Evolutionary conservation across 768 basidiomycete species (phyloP).

Genomic region (Naganishia onofrii): DNA sequence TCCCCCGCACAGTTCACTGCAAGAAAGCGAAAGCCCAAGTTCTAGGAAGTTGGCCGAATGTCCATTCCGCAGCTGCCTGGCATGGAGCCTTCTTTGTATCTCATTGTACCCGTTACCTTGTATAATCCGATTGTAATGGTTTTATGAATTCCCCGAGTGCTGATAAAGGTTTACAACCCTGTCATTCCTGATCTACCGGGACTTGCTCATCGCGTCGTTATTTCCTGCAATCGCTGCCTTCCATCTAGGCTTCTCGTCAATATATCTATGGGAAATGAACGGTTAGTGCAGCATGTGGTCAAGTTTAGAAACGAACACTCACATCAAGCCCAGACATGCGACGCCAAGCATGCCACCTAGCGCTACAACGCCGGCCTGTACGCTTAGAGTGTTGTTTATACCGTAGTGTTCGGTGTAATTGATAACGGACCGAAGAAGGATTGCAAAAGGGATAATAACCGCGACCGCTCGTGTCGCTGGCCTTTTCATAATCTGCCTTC

Average conservation of each 20-base stretch:
- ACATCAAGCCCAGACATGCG: background rate
- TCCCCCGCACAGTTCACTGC: constrained; percentile 78
- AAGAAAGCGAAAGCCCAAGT: constrained; percentile 75
- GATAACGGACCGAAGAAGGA: background rate
- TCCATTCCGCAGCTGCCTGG: background rate
- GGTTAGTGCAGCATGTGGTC: no score
- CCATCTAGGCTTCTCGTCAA: constrained; percentile 10
- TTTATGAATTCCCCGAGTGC: background rate
- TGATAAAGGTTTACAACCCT: background rate
- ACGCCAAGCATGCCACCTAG: background rate
- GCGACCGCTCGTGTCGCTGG: background rate
- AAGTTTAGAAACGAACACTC: no score
- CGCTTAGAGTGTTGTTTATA: background rate
- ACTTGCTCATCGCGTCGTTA: background rate
- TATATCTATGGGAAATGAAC: no score
- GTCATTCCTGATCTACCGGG: background rate
- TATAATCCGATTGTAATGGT: background rate
- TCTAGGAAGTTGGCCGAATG: constrained; percentile 56
- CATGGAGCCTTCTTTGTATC: background rate
- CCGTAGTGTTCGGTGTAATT: background rate
- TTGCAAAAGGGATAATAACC: background rate
- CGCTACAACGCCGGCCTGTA: background rate
- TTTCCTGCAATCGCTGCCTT: background rate
- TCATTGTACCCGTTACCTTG: background rate
- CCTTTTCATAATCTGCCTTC: constrained; percentile 4